phyloP scores from a whole-genome alignment of 441 rosid genomes.

The Erodium trifolium region DNA sequence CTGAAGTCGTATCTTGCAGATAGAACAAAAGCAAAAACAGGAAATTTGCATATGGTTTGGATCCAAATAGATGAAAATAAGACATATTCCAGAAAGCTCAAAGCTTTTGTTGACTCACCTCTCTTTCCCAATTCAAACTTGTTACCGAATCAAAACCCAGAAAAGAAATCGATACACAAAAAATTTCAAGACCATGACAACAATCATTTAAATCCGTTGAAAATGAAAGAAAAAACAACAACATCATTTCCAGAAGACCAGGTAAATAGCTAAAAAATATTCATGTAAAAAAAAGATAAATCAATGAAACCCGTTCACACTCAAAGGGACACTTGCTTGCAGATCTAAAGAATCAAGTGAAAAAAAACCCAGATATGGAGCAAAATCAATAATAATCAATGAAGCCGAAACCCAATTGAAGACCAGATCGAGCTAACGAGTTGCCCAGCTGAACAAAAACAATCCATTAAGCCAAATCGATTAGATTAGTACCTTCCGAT shows the following conservation, averaged over 20 bases:
- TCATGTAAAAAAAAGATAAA: not conserved
- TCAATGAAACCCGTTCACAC: not conserved
- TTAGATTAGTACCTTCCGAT: conserved; percentile 41
- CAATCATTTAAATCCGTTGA: not conserved
- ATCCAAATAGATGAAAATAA: not conserved
- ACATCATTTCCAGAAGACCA: not conserved
- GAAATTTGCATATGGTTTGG: not conserved
- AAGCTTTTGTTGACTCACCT: not conserved
- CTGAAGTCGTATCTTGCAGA: not conserved
- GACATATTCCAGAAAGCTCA: not conserved
- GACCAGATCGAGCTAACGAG: too few species aligned
- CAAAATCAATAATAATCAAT: not conserved
- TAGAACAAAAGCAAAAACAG: not conserved
- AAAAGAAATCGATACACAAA: not conserved
- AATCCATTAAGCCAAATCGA: too few species aligned
- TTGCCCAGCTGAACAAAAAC: too few species aligned
- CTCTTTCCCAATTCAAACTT: not conserved
- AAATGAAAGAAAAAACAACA: not conserved
- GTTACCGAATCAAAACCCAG: not conserved
- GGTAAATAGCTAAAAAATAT: not conserved
- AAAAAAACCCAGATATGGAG: not conserved
- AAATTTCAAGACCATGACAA: too few species aligned
- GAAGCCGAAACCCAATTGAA: too few species aligned
- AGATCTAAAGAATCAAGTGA: not conserved
- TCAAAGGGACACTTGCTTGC: not conserved